A percentile compares a stretch with the other conserved stretches of the same genome.
phyloP scores from a whole-genome alignment of 2,329 filamentous ascomycete genomes.

The Xylogone sp. region DNA sequence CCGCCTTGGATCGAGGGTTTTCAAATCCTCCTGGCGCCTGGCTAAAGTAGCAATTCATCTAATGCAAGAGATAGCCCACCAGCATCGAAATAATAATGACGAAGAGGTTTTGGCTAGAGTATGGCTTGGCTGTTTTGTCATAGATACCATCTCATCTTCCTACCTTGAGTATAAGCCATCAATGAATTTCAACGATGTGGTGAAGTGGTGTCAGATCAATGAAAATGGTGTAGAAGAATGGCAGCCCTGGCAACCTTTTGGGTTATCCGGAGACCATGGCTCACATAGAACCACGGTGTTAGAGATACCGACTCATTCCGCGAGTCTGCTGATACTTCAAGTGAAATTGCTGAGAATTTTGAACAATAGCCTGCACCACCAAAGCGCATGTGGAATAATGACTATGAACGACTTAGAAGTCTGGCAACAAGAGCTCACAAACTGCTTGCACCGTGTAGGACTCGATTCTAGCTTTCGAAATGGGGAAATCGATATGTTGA shows the following conservation, averaged over 20 bases:
- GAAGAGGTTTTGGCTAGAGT: not conserved
- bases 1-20: not conserved
- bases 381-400: not conserved
- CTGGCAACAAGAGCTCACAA: not conserved
- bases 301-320: not conserved
- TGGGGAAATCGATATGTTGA: not conserved
- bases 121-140: not conserved
- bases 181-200: not conserved
- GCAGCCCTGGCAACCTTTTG: not conserved
- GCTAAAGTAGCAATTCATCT: not conserved
- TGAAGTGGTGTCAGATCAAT: not conserved
- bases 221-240: not conserved
- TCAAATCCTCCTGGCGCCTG: not conserved
- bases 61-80: not conserved
- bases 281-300: not conserved
- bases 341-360: not conserved
- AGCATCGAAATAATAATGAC: not conserved
- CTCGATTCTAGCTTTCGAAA: not conserved
- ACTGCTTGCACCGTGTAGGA: not conserved
- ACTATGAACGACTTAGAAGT: not conserved
- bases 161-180: not conserved
- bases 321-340: not conserved
- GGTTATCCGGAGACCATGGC: not conserved
- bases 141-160: not conserved
- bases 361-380: not conserved